Base-by-base conservation (phyloP, 2,329 filamentous ascomycete genomes). In the Coniochaeta ligniaria region DNA sequence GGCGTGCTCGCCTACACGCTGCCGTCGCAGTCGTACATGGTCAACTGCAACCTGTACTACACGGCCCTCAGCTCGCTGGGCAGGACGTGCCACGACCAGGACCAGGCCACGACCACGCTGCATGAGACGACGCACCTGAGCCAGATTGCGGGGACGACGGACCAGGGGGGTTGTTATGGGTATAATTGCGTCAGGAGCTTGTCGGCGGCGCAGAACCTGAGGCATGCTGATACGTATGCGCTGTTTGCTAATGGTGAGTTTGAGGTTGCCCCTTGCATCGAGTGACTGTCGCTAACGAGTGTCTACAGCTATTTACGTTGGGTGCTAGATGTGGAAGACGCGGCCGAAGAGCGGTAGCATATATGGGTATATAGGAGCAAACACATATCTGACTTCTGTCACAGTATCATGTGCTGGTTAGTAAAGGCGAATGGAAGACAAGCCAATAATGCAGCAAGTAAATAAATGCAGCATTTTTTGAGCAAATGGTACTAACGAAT, bases 51-150 rank as follows among this genome's bases (percentile, higher is more conserved):
- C 16, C 71, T 84, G 22, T 86, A 81, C 73, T 89, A 86, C 75
- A 80, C 68, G 52, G 74, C 71, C 14, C 76, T 89, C 9, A 76
- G 82, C 0, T 75, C 77, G 1, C 61, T 83, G 33, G 74, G 80
- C 9, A 66, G 65, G 9, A 72, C 70, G 1, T 90, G 87, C 75
- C 84, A 89, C 69, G 79, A 67, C 2, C 86, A 89, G 73, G 87
- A 89, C 68, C 83, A 87, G 73, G 83, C 83, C 2, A 86, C 81
- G 12, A 89, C 86, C 16, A 80, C 80, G 35, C 71, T 90, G 16
- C 87, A 90, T 67, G 87, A 90, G 76, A 76, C 80, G 65, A 88
- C 86, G 9, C 87, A 90, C 68, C 64, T 81, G 77, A 80, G n/a
- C 73, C 80, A 69, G 78, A 74, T 73, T 63, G 83, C 83, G 60